Evolutionary conservation across 345 rosid species (phyloP).

Genomic region (Eucalyptus urophylla): DNA sequence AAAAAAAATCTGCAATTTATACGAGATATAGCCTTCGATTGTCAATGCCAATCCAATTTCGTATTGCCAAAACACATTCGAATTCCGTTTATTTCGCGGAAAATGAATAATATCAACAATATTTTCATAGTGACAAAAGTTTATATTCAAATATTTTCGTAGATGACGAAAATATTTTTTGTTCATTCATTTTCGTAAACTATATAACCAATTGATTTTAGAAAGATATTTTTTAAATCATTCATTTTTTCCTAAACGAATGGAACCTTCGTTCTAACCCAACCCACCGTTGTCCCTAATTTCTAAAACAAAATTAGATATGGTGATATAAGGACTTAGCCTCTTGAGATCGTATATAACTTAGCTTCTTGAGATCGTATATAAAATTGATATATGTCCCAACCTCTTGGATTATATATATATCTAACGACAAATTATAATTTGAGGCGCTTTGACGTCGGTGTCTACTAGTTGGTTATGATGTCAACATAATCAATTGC

Average conservation of each 20-base stretch:
- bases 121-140: too few relatives aligned
- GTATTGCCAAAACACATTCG: fast-evolving
- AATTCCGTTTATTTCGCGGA: fast-evolving
- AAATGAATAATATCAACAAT: too few relatives aligned
- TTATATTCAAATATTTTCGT: too few relatives aligned
- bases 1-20: neutral
- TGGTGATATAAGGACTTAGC: neutral
- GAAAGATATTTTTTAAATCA: too few relatives aligned
- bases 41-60: neutral
- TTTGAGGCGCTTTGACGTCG: neutral
- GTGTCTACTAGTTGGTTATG: neutral
- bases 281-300: too few relatives aligned
- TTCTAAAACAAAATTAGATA: fast-evolving
- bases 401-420: neutral
- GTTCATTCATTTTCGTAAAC: too few relatives aligned
- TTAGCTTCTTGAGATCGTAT: neutral
- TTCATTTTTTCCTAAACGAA: too few relatives aligned
- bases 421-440: neutral
- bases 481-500: neutral
- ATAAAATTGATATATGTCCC: neutral
- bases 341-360: too few relatives aligned
- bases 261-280: neutral
- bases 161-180: fast-evolving
- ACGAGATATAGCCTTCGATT: neutral
- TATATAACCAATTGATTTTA: too few relatives aligned